These are phyloP conservation scores for Suillus subaureus DNA, from an alignment of 768 basidiomycete species.

Conservation along the genomic window DNA sequence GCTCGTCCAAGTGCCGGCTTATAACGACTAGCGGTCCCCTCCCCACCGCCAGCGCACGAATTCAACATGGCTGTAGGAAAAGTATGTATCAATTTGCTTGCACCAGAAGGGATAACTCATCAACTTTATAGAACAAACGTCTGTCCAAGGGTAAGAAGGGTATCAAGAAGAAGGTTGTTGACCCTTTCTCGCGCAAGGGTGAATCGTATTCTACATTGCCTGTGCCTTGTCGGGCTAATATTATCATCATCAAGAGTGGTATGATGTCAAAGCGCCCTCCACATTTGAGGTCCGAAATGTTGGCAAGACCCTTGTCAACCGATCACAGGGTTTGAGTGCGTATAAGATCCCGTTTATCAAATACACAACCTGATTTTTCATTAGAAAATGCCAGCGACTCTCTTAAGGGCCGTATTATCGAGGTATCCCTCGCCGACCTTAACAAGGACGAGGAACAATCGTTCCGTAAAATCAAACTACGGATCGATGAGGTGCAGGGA, in stretches of 20 bases:
- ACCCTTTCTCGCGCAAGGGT: conserved; percentile 99
- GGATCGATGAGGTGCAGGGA: conserved; percentile 95
- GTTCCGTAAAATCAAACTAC: conserved; percentile 99
- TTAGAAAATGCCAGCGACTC: conserved; percentile 99
- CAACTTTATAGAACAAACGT: conserved; percentile 81
- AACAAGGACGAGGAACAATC: conserved; percentile 99
- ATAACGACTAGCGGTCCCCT: conserved; percentile 41
- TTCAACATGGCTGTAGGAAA: conserved; percentile 87
- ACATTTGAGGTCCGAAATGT: conserved; percentile 96
- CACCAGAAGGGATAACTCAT: background rate
- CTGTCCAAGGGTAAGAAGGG: conserved; percentile 98
- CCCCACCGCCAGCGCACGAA: conserved; percentile 40
- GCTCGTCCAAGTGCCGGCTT: conserved; percentile 52
- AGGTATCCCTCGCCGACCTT: conserved; percentile 95
- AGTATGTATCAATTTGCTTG: conserved; percentile 43
- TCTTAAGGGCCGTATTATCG: conserved; percentile 93
- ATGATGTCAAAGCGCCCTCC: conserved; percentile 97
- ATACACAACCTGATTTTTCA: conserved; percentile 17
- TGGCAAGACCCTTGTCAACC: conserved; percentile 98
- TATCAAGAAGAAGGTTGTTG: conserved; percentile 99
- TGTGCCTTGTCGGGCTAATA: conserved; percentile 7
- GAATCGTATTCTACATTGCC: conserved; percentile 16
- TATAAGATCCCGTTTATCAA: conserved; percentile 20
- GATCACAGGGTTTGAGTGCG: conserved; percentile 97
- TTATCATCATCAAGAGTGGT: conserved; percentile 76